phyloP scores from a whole-genome alignment of 129 eudicot species.

The Smallanthus sonchifolius region DNA sequence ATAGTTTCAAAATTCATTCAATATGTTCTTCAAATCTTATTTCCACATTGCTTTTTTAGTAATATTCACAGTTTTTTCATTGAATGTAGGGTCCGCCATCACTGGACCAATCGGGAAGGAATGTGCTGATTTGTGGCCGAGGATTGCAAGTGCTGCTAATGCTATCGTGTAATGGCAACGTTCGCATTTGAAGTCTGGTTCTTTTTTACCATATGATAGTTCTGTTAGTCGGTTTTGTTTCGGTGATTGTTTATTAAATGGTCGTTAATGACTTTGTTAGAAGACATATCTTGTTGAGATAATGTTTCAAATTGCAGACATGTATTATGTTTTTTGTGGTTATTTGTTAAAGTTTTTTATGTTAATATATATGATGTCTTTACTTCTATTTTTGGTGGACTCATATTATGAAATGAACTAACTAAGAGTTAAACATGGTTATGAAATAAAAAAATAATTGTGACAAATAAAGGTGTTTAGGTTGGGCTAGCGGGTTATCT shows the following conservation, averaged over 20 bases:
- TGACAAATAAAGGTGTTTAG: too few relatives aligned
- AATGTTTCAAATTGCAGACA: not conserved
- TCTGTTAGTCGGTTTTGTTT: constrained; percentile 6
- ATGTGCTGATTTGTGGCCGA: constrained; percentile 92
- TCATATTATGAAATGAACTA: too few relatives aligned
- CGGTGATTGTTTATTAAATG: not conserved
- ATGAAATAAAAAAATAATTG: too few relatives aligned
- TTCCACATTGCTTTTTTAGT: too few relatives aligned
- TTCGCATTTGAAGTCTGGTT: not conserved
- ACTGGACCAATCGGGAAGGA: constrained; percentile 95
- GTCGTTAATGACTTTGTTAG: constrained; percentile 1
- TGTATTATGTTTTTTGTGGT: not conserved
- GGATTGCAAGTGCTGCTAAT: constrained; percentile 91
- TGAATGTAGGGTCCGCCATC: constrained; percentile 71
- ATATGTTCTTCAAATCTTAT: too few relatives aligned
- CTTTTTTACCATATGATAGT: not conserved
- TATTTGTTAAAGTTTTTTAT: not conserved
- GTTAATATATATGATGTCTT: too few relatives aligned
- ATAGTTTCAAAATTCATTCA: not conserved
- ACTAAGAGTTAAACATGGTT: too few relatives aligned
- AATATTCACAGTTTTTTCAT: too few relatives aligned
- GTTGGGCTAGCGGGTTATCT: too few relatives aligned
- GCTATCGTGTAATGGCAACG: constrained; percentile 57
- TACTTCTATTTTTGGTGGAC: too few relatives aligned
- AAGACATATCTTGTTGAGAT: not conserved